A percentile compares a stretch with the other conserved stretches of the same genome.
These are phyloP conservation scores for Tremella mesenterica DNA, from an alignment of 768 basidiomycete genomes.

Conservation along the genomic window DNA sequence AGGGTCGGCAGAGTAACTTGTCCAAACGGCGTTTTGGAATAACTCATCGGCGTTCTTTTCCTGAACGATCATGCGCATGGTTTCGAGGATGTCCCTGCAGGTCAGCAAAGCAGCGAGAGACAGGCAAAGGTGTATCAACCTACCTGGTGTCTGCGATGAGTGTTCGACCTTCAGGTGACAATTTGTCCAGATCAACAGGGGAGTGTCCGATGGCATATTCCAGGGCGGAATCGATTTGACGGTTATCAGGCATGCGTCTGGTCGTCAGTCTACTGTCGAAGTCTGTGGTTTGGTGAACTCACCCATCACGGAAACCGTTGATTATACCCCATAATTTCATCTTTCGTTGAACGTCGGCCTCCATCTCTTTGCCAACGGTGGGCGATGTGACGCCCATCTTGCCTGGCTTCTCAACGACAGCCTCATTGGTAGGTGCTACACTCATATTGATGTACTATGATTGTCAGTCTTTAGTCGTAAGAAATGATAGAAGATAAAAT, in stretches of 20 bases:
- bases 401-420: conserved; percentile 33
- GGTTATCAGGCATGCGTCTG: conserved; percentile 69
- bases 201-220: conserved; percentile 56
- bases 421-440: conserved; percentile 21
- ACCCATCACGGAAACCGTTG: conserved; percentile 66
- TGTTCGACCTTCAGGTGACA: conserved; percentile 67
- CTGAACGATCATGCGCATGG: conserved; percentile 58
- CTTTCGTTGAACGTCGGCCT: conserved; percentile 75
- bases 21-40: conserved; percentile 83
- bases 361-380: conserved; percentile 54
- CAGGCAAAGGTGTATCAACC: neutral
- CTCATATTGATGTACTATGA: conserved; percentile 10
- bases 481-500: no score
- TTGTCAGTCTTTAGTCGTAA: neutral
- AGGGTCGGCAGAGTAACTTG: conserved; percentile 45
- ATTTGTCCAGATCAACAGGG: conserved; percentile 56
- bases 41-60: conserved; percentile 85
- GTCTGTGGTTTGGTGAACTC: conserved; percentile 1
- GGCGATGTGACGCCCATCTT: conserved; percentile 60
- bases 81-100: conserved; percentile 62
- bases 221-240: conserved; percentile 66
- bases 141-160: conserved; percentile 61
- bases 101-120: neutral
- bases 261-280: conserved; percentile 36
- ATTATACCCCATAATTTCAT: conserved; percentile 72